Percentiles rank a stretch among this genome's conserved stretches.
Conservation (phyloP, 352 stramenopile genomes). For the Phytopythium boreale region DNA sequence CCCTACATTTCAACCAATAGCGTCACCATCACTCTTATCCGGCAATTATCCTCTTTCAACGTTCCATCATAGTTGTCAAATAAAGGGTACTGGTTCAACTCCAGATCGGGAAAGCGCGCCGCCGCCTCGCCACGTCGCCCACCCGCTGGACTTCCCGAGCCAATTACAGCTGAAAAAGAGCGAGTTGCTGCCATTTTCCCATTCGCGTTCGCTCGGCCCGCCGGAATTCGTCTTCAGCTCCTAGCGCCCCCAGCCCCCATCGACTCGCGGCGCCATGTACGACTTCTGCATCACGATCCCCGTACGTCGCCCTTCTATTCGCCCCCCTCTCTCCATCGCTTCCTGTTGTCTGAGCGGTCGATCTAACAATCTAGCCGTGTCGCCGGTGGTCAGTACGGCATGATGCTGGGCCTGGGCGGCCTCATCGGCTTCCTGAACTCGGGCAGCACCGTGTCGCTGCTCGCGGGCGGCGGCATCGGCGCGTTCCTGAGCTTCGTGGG, state of each 20-base stretch:
- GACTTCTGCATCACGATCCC: conserved; percentile 88
- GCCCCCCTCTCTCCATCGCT: neutral
- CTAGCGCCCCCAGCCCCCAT: no score
- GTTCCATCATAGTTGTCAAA: neutral
- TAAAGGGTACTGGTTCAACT: neutral
- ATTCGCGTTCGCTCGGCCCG: neutral
- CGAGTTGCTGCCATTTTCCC: neutral
- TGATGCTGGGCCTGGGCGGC: conserved; percentile 65
- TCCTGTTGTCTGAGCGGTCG: neutral
- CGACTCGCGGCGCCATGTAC: conserved; percentile 45
- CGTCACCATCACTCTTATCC: neutral
- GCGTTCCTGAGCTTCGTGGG: conserved; percentile 76
- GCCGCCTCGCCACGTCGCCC: neutral
- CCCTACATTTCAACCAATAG: neutral
- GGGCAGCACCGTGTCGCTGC: conserved; percentile 58
- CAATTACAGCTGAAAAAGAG: conserved; percentile 2
- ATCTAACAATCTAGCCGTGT: no score
- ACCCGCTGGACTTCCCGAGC: neutral
- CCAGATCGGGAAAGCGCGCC: neutral
- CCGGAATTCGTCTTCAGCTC: neutral
- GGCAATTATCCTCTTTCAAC: neutral
- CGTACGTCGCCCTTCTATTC: conserved; percentile 35
- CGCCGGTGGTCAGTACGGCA: conserved; percentile 49
- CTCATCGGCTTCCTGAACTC: conserved; percentile 76
- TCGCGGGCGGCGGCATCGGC: conserved; percentile 61